Evolutionary conservation across 2,329 filamentous ascomycete species (phyloP).

Genomic region (Alternaria alternata): DNA sequence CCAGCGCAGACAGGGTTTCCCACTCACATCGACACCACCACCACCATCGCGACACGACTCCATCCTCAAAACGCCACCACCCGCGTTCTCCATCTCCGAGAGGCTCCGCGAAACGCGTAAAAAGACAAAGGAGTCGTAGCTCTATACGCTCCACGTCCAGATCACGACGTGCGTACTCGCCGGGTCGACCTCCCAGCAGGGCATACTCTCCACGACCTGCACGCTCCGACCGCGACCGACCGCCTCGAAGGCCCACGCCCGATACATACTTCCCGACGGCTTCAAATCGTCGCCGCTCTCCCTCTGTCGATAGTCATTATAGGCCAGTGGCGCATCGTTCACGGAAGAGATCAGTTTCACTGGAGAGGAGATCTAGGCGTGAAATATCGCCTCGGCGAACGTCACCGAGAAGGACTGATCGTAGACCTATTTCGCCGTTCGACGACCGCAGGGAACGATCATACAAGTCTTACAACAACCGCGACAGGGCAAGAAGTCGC

Average conservation of each 20-base stretch:
- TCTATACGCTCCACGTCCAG: slow-evolving; percentile 45
- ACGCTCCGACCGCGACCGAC: slow-evolving; percentile 44
- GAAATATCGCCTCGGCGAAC: slow-evolving; percentile 37
- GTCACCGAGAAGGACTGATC: slow-evolving; percentile 42
- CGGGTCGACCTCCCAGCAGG: slow-evolving; percentile 39
- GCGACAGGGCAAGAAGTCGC: slow-evolving; percentile 35
- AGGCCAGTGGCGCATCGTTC: slow-evolving; percentile 39
- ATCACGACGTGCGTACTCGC: slow-evolving; percentile 42
- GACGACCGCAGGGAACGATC: slow-evolving; percentile 30
- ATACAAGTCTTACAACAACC: slow-evolving; percentile 25
- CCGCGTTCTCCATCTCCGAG: slow-evolving; percentile 49
- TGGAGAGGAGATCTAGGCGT: slow-evolving; percentile 41
- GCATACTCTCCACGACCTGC: slow-evolving; percentile 42
- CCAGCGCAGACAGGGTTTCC: slow-evolving; percentile 48
- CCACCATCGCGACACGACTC: slow-evolving; percentile 46
- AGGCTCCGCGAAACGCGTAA: slow-evolving; percentile 44
- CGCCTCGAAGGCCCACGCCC: slow-evolving; percentile 45
- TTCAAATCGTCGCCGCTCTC: slow-evolving; percentile 51
- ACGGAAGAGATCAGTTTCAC: slow-evolving; percentile 44
- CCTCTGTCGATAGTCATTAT: slow-evolving; percentile 52
- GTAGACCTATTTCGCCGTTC: slow-evolving; percentile 35
- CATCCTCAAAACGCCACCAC: slow-evolving; percentile 51
- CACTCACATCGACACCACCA: slow-evolving; percentile 47
- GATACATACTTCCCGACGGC: slow-evolving; percentile 45
- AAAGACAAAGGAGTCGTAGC: slow-evolving; percentile 48